Conservation (phyloP, 176 grass and related monocot genomes). For the Elymus sibiricus region DNA sequence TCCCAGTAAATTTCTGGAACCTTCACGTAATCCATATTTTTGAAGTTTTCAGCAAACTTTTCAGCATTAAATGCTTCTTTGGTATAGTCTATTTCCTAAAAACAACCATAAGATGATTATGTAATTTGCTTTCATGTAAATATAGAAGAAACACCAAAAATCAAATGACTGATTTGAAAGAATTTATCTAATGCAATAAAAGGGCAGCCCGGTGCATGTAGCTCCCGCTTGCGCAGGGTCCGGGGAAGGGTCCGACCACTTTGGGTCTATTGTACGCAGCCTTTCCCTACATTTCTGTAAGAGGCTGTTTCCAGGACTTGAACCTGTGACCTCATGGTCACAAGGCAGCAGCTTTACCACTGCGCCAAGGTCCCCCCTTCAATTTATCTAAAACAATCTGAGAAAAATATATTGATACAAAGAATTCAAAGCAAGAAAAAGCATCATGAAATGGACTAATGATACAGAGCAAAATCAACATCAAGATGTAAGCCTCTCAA, state of each 20-base stretch:
- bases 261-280: too few species aligned
- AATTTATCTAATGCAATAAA: background rate
- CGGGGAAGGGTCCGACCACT: too few species aligned
- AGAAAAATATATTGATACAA: background rate
- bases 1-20: conserved; percentile 90
- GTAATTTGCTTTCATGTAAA: conserved; percentile 7
- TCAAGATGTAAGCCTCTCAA: background rate
- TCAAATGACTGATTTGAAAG: background rate
- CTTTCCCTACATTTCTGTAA: too few species aligned
- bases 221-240: too few species aligned
- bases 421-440: background rate
- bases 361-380: too few species aligned
- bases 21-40: conserved; percentile 83
- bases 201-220: too few species aligned
- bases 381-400: background rate
- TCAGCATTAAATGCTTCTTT: conserved; percentile 98
- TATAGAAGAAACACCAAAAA: conserved; percentile 7
- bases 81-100: conserved; percentile 99
- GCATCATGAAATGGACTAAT: background rate
- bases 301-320: too few species aligned
- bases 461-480: background rate
- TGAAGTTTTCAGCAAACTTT: conserved; percentile 88
- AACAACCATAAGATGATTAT: conserved; percentile 16
- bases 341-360: too few species aligned
- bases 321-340: too few species aligned